Conservation (phyloP, 306 rosid species). For the Cicer bijugum region DNA sequence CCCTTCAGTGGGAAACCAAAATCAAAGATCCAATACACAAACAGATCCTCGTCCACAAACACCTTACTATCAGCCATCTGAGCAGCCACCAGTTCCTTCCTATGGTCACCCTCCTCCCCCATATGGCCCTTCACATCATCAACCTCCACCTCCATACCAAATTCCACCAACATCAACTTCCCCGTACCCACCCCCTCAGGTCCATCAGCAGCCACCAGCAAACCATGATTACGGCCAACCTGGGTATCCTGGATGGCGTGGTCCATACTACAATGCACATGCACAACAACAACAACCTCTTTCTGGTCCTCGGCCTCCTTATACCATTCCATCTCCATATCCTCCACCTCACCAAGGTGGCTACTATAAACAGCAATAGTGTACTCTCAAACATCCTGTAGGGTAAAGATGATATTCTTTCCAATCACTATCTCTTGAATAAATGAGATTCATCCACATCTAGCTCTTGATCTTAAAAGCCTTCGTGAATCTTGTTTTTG, state of each 20-base stretch:
- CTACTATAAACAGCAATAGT: slow-evolving; percentile 79
- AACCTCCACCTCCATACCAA: slow-evolving; percentile 71
- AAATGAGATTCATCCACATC: slow-evolving; percentile 37
- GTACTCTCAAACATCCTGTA: slow-evolving; percentile 29
- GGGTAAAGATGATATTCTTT: slow-evolving; percentile 46
- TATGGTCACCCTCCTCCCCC: slow-evolving; percentile 61
- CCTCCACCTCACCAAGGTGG: slow-evolving; percentile 91
- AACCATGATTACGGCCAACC: slow-evolving; percentile 92
- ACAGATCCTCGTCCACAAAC: slow-evolving; percentile 69
- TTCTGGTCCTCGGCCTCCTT: slow-evolving; percentile 82
- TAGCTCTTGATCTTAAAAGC: slow-evolving; percentile 42
- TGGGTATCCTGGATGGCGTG: slow-evolving; percentile 97
- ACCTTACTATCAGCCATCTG: slow-evolving; percentile 74
- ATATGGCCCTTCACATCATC: slow-evolving; percentile 67
- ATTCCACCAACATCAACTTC: slow-evolving; percentile 61
- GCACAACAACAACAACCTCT: slow-evolving; percentile 77
- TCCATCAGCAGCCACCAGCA: slow-evolving; percentile 67
- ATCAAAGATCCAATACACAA: slow-evolving; percentile 65
- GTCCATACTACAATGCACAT: slow-evolving; percentile 77
- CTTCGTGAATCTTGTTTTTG: slow-evolving; percentile 15
- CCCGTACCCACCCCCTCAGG: slow-evolving; percentile 70
- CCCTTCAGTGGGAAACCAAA: slow-evolving; percentile 66
- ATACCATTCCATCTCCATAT: slow-evolving; percentile 73
- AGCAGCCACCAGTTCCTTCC: slow-evolving; percentile 65
- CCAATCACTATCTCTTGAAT: slow-evolving; percentile 33